These are phyloP conservation scores for Globisporangium nodosum DNA, from an alignment of 352 stramenopile genomes.

Conservation along the genomic window DNA sequence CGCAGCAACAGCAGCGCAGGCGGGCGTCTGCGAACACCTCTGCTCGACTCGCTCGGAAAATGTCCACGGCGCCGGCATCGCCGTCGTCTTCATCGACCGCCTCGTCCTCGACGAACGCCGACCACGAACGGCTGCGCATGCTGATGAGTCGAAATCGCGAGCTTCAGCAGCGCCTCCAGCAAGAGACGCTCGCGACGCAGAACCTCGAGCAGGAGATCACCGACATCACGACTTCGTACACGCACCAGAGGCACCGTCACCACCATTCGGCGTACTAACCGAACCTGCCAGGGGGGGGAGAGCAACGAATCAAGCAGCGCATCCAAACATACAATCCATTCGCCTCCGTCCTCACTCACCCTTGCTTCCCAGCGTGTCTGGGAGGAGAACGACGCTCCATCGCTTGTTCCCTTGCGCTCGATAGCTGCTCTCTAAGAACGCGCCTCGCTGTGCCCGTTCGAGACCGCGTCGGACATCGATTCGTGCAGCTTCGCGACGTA, in stretches of 20 bases:
- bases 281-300: too few relatives aligned
- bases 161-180: conserved; percentile 65
- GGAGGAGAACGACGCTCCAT: too few relatives aligned
- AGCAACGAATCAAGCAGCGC: neutral
- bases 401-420: too few relatives aligned
- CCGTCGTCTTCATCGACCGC: conserved; percentile 21
- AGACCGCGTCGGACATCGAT: conserved; percentile 2
- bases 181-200: conserved; percentile 63
- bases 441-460: neutral
- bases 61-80: conserved; percentile 29
- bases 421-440: neutral
- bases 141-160: conserved; percentile 79
- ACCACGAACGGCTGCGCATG: conserved; percentile 63
- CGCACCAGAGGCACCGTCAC: neutral
- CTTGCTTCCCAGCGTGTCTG: too few relatives aligned
- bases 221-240: conserved; percentile 37
- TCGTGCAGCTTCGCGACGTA: conserved; percentile 57
- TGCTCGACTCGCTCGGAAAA: conserved; percentile 14
- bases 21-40: neutral
- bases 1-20: neutral
- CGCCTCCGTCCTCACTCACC: too few relatives aligned
- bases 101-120: conserved; percentile 21
- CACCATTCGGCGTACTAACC: neutral
- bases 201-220: conserved; percentile 71
- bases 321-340: neutral